Evolutionary conservation across 1,284 basidiomycete species (phyloP).

Genomic region (Boletus mariae): DNA sequence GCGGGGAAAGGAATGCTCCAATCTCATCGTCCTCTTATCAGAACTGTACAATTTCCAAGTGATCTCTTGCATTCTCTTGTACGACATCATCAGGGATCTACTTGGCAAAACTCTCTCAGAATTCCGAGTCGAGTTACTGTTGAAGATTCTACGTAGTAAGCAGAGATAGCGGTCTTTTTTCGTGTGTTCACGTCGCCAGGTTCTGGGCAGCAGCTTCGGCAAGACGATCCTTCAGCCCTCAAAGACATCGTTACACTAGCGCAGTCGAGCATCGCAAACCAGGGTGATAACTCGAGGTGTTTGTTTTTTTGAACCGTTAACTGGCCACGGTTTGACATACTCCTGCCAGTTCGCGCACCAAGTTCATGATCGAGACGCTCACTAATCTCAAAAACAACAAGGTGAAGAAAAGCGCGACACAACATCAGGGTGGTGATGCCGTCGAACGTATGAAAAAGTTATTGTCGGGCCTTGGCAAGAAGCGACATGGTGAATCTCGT

Average conservation of each 20-base stretch:
- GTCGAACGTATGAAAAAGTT: slow-evolving; percentile 86
- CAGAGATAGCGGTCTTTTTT: not conserved
- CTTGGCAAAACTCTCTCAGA: slow-evolving; percentile 69
- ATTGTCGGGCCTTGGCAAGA: slow-evolving; percentile 71
- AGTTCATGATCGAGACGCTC: slow-evolving; percentile 92
- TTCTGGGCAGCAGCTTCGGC: slow-evolving; percentile 83
- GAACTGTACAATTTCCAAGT: slow-evolving; percentile 97
- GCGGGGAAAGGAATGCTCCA: slow-evolving; percentile 82
- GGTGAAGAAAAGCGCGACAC: slow-evolving; percentile 56
- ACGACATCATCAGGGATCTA: slow-evolving; percentile 84
- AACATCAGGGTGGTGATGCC: slow-evolving; percentile 67
- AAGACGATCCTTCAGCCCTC: slow-evolving; percentile 81
- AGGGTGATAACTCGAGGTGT: slow-evolving; percentile 60
- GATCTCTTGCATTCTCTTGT: slow-evolving; percentile 82
- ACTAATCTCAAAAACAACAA: slow-evolving; percentile 91
- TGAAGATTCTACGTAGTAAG: slow-evolving; percentile 82
- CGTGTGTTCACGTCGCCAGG: slow-evolving; percentile 42
- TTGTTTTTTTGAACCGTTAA: not conserved
- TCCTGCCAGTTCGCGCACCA: slow-evolving; percentile 65
- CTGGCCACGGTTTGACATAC: slow-evolving; percentile 1
- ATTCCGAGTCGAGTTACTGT: slow-evolving; percentile 80
- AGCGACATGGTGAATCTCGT: slow-evolving; percentile 56
- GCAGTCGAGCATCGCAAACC: slow-evolving; percentile 63
- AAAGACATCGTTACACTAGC: slow-evolving; percentile 85
- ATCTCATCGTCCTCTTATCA: slow-evolving; percentile 83